Evolutionary conservation across 495 filamentous ascomycete genomes (phyloP), one percentile per base, ranked within the genome.

Genomic region (Talaromyces nanjingensis): DNA sequence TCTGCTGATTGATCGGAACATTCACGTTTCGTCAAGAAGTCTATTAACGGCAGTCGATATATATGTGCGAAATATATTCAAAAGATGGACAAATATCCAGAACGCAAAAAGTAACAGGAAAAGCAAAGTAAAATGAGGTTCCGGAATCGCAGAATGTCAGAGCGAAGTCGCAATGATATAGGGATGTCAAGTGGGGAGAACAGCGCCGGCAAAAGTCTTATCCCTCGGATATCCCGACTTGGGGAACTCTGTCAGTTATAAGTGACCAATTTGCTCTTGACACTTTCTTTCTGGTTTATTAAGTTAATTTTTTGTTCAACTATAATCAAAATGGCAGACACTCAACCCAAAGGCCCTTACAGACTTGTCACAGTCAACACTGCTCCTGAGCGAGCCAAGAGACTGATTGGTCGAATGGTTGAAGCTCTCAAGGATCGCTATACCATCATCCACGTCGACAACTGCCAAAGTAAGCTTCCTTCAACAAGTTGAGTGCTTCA

Each of bases 341-440:
- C 70, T 78, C 84, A 75, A 8, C 66, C 65, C 7, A 80, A 83
- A 66, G 84, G 83, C 37, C 83, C 84, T 18, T 89, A 79, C 73
- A 81, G 73, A 59, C 81, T 90, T 22, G 81, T 87, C 55, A 88
- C 86, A 11, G 87, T 90, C 67, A 89, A 89, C 77, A 90, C 82
- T 54, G 86, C 80, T 1, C 87, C 87, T 8, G 86, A 87, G 64
- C 81, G 87, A 33, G 87, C 87, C 42, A 82, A 84, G 70, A 72
- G 75, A 9, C 73, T 89, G 42, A 83, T 88, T 69, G 87, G 86
- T 18, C 78, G 80, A 4, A 70, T 88, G 6, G 78, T 81, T 27
- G 83, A 88, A 57, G 77, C 73, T 12, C 67, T 89, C 53, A 85
- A 84, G 68, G 83, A 86, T 59, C 74, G 74, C 27, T 88, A 87